A percentile compares a stretch with the other conserved stretches of the same genome.
Evolutionary conservation across 2,329 filamentous ascomycete genomes (phyloP).

Genomic region (Botrytis fabae): DNA sequence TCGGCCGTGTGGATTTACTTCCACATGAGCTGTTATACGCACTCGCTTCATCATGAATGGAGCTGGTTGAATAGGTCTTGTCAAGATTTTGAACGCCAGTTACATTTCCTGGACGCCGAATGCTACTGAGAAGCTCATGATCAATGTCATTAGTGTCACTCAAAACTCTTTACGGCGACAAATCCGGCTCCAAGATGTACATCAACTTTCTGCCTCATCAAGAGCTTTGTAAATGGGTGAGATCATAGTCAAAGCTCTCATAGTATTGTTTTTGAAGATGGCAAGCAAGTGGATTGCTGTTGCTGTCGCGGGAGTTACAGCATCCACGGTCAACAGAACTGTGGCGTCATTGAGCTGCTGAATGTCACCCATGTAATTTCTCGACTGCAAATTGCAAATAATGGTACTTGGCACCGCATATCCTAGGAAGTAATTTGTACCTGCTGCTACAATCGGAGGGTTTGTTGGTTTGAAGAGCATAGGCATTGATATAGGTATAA

Average conservation of each 20-base stretch:
- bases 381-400: slow-evolving; percentile 11
- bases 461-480: too few species aligned
- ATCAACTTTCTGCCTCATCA: slow-evolving; percentile 21
- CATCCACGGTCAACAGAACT: slow-evolving; percentile 36
- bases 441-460: background rate
- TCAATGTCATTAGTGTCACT: background rate
- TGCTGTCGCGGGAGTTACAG: slow-evolving; percentile 29
- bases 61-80: background rate
- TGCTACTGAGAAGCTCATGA: background rate
- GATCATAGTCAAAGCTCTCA: background rate
- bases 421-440: background rate
- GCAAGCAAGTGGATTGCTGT: background rate
- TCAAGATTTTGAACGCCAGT: background rate
- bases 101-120: background rate
- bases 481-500: too few species aligned
- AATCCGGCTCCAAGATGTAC: slow-evolving; percentile 34
- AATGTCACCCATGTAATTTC: slow-evolving; percentile 27
- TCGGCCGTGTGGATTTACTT: background rate
- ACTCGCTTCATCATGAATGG: background rate
- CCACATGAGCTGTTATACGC: slow-evolving; percentile 37
- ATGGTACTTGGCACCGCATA: slow-evolving; percentile 13
- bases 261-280: fast-evolving
- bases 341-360: slow-evolving; percentile 37
- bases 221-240: background rate
- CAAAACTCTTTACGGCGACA: slow-evolving; percentile 24